These are phyloP conservation scores for Wickerhamomyces strasburgensis DNA, from an alignment of 805 yeast genomes.

Conservation along the genomic window DNA sequence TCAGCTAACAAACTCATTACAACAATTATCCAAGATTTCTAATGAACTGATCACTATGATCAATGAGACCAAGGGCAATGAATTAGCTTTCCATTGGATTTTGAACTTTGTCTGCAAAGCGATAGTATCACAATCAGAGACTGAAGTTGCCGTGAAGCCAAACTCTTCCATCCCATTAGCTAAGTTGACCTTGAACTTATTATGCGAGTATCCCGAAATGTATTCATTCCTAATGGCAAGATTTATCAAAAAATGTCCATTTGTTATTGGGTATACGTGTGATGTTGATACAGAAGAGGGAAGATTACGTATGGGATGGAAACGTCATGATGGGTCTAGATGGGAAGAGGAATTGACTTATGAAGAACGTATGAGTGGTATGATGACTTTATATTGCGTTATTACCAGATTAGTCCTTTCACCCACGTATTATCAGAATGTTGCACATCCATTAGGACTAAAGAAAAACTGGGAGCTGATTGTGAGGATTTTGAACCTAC, in stretches of 20 bases:
- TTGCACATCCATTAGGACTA: constrained; percentile 51
- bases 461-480: constrained; percentile 62
- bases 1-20: constrained; percentile 70
- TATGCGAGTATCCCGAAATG: constrained; percentile 43
- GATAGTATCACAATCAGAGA: constrained; percentile 84
- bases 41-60: constrained; percentile 48
- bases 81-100: constrained; percentile 63
- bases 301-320: constrained; percentile 84
- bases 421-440: constrained; percentile 23
- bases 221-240: constrained; percentile 55
- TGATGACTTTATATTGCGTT: constrained; percentile 73
- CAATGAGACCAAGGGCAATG: constrained; percentile 39
- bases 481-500: constrained; percentile 66
- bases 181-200: constrained; percentile 49
- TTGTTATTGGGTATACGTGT: constrained; percentile 77
- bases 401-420: constrained; percentile 51
- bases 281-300: constrained; percentile 78
- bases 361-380: constrained; percentile 84
- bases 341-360: constrained; percentile 61
- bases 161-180: constrained; percentile 79
- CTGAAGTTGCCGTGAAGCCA: constrained; percentile 80
- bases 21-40: constrained; percentile 51
- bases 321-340: constrained; percentile 37
- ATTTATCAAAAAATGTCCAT: constrained; percentile 87
- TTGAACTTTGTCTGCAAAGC: constrained; percentile 82